Conservation (phyloP, 345 rosid species). For the Eucalyptus marginata region DNA sequence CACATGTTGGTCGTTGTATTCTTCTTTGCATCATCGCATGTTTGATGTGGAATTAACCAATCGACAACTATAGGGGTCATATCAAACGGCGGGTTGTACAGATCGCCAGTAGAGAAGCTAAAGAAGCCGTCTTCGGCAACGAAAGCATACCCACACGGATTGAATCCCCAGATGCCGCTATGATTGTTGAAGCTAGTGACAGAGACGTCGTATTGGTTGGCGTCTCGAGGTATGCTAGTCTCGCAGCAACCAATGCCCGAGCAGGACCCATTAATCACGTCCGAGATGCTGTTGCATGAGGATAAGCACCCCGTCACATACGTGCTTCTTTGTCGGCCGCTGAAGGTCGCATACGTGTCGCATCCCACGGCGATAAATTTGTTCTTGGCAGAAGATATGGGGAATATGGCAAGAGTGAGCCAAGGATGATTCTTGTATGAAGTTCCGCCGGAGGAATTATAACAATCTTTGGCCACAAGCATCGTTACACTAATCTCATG, state of each 20-base stretch:
- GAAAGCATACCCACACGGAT: conserved; percentile 11
- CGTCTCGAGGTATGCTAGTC: background rate
- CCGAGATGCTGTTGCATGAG: too few relatives aligned
- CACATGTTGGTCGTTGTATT: background rate
- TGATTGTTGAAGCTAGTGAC: background rate
- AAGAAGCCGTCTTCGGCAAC: background rate
- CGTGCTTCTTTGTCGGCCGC: too few relatives aligned
- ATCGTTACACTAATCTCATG: background rate
- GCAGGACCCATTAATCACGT: background rate
- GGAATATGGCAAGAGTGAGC: background rate
- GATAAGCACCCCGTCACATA: too few relatives aligned
- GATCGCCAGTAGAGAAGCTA: background rate
- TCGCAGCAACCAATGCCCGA: background rate
- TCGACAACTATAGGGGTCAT: background rate
- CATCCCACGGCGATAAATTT: too few relatives aligned
- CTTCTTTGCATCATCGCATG: background rate
- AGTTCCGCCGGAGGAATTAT: background rate
- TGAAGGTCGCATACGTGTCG: too few relatives aligned
- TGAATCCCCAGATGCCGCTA: background rate
- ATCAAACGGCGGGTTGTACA: background rate
- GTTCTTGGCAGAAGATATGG: too few relatives aligned
- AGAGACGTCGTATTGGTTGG: background rate
- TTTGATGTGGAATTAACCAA: background rate
- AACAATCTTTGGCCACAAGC: background rate
- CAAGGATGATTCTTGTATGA: fast-evolving